Percentiles rank a stretch among this genome's conserved stretches.
Evolutionary conservation across 2,329 filamentous ascomycete species (phyloP).

Genomic region (Didymellaceae sp.): DNA sequence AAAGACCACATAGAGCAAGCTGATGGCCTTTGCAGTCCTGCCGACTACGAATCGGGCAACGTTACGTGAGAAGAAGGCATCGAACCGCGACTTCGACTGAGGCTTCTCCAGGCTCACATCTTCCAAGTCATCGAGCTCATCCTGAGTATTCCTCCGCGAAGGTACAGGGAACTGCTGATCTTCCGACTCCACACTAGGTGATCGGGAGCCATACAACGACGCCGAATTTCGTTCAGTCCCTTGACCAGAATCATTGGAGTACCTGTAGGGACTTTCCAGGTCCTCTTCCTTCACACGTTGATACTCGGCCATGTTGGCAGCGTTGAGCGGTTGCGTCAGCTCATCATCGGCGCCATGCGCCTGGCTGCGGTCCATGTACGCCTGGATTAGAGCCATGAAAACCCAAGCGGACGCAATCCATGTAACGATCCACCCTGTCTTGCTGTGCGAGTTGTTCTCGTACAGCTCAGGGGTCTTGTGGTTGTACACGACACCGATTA

Average conservation of each 20-base stretch:
- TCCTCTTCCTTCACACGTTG: conserved; percentile 46
- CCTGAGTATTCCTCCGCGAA: conserved; percentile 46
- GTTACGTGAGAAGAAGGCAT: conserved; percentile 59
- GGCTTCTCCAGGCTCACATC: conserved; percentile 54
- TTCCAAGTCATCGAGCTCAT: conserved; percentile 54
- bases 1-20: conserved; percentile 68
- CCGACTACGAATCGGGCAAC: conserved; percentile 63
- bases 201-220: conserved; percentile 70
- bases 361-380: conserved; percentile 60
- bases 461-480: conserved; percentile 84
- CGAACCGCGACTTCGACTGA: conserved; percentile 55
- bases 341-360: conserved; percentile 26
- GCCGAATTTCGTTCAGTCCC: conserved; percentile 74
- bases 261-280: conserved; percentile 37
- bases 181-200: conserved; percentile 62
- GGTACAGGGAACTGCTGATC: conserved; percentile 47
- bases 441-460: conserved; percentile 85
- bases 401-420: conserved; percentile 75
- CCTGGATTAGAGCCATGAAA: conserved; percentile 69
- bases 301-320: conserved; percentile 48
- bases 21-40: conserved; percentile 63
- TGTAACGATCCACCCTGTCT: conserved; percentile 83
- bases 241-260: conserved; percentile 60
- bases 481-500: conserved; percentile 67
- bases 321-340: conserved; percentile 38